Base-by-base conservation (phyloP, 805 yeast species). In the Candida wancherniae region DNA sequence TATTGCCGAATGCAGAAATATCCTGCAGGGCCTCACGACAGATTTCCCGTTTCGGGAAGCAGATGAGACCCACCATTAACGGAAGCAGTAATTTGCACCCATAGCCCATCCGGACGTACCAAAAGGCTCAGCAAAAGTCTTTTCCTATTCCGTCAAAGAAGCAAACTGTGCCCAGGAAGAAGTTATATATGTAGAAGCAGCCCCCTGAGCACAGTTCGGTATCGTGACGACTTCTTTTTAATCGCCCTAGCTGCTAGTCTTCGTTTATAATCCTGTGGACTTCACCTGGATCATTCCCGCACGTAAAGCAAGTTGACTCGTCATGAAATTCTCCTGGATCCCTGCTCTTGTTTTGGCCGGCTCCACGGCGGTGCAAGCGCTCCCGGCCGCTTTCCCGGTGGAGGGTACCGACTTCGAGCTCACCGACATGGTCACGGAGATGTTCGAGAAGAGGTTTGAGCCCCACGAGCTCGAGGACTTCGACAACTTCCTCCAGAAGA, bases 371-470 rank as follows among this genome's bases (percentile, higher is more conserved):
- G 40, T 33, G 11, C 20, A 26, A 13, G 58, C 57, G 20, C 16
- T 46, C 12, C 56, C 59, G 5, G 19, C 30, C 9, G 53, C 48
- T 23, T 27, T 29, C 7, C 53, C 58, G 1, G 45, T 46, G n/a
- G 42, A 37, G 5, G 40, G 43, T 9, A 24, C 50, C 19, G 5
- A 16, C 5, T 33, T 24, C 13, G 39, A 37, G 15, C 19, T 40
- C 4, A 14, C 17, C 14, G 36, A 29, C 9, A 23, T 22, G n/a
- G 22, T 40, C 19, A 22, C 29, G 9, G 29, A 30, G 19, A 18
- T 34, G 19, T 22, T 42, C 16, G 31, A 33, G 9, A 35, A 40
- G 9, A 23, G 30, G 3, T 24, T 28, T 12, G 16, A 16, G 3
- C 28, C 36, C n/a, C 36, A 28, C 4, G 44, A 39, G 22, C 19